Evolutionary conservation across 306 rosid genomes (phyloP), one percentile per base, ranked within the genome.

Genomic region (Vachellia collinsii): DNA sequence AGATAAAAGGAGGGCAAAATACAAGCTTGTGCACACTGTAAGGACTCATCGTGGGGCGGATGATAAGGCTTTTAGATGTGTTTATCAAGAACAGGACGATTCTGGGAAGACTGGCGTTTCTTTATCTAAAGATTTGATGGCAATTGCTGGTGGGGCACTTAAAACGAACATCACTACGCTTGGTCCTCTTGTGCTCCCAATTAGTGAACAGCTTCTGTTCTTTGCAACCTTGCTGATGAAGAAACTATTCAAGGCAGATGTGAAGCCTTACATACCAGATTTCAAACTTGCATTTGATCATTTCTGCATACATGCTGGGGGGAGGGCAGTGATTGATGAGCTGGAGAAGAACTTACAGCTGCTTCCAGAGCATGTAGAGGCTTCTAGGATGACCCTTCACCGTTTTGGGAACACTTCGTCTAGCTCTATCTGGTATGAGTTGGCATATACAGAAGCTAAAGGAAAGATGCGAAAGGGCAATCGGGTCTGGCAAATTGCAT

Each of bases 401-500:
- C 89, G 97, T 16, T 92, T 90, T 71, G 97, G 97, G 62, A 92
- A 92, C 79, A 92, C 97, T 78, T 92, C 97, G 0, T 92, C 97
- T 0, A 92, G 97, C 88, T 92, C 97, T 59, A 92, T 92, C 80
- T 92, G 94, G 94, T 90, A 90, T 83, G 97, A 92, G 50, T 69
- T 92, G 82, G 88, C 94, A 12, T 92, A 92, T 58, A 88, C 63
- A 25, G 97, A 92, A 72, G 94, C 97, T 56, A 87, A 90, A 48
- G 90, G 94, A 75, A 87, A 93, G 84, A 85, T 92, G 87, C 81
- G 77, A 62, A 92, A 75, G 80, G 93, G 97, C 47, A 86, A 92
- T 69, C 91, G 89, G 58, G 82, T 90, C 34, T 92, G 97, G 97
- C 97, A 92, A 85, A 92, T 92, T 76, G 97, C 94, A n/a, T 92